Conservation (phyloP, 2,329 filamentous ascomycete species). For the Graphilbum fragrans region DNA sequence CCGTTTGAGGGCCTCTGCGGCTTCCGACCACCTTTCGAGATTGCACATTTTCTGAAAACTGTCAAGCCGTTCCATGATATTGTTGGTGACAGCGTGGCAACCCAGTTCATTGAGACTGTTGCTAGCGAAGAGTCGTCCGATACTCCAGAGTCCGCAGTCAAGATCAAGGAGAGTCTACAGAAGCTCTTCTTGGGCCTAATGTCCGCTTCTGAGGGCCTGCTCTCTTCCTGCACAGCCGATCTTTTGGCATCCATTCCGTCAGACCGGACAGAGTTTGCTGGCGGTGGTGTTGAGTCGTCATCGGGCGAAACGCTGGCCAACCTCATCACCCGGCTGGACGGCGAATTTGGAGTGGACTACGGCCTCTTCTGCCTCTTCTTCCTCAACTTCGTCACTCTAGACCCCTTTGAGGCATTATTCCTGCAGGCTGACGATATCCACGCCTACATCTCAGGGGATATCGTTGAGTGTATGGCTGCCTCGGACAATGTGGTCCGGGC, state of each 20-base stretch:
- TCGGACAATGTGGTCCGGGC: conserved; percentile 98
- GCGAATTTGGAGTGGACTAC: conserved; percentile 79
- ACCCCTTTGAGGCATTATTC: conserved; percentile 89
- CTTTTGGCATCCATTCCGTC: conserved; percentile 60
- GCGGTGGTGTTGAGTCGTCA: conserved; percentile 55
- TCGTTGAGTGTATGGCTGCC: conserved; percentile 97
- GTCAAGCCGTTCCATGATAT: conserved; percentile 47
- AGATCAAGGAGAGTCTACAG: conserved; percentile 70
- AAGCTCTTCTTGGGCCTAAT: conserved; percentile 69
- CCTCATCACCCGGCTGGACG: conserved; percentile 64
- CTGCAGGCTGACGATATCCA: conserved; percentile 95
- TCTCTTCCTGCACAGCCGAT: conserved; percentile 52
- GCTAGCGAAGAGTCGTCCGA: conserved; percentile 29
- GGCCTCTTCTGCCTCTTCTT: conserved; percentile 95
- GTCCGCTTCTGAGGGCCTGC: conserved; percentile 55
- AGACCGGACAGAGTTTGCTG: conserved; percentile 59
- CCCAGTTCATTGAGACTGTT: conserved; percentile 41
- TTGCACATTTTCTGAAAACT: conserved; percentile 65
- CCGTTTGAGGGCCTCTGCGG: conserved; percentile 93
- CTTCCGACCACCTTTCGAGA: conserved; percentile 79
- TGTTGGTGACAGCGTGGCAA: conserved; percentile 52
- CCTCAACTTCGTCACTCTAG: conserved; percentile 84
- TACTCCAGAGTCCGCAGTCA: conserved; percentile 21
- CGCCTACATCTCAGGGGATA: conserved; percentile 85
- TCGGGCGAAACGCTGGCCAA: conserved; percentile 59